Evolutionary conservation across 2,329 filamentous ascomycete species (phyloP).

Genomic region (Diplodia mutila): DNA sequence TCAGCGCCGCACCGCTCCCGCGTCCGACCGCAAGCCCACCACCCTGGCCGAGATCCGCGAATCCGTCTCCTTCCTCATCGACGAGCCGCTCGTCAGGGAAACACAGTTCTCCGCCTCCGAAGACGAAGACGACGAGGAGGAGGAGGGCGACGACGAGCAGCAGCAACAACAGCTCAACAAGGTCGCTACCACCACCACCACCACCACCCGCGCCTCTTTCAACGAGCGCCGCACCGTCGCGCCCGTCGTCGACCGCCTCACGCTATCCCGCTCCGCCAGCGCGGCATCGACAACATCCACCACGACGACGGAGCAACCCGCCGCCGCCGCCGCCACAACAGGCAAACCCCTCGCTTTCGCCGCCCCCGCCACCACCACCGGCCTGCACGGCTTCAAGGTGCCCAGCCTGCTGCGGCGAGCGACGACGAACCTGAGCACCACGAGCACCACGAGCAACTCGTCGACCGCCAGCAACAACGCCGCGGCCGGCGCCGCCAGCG

Average conservation of each 20-base stretch:
- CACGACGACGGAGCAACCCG: background rate
- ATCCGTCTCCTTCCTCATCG: constrained; percentile 80
- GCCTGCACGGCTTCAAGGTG: constrained; percentile 61
- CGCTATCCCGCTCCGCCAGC: constrained; percentile 60
- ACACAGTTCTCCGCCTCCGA: constrained; percentile 51
- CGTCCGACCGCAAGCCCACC: constrained; percentile 64
- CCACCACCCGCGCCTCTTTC: constrained; percentile 38
- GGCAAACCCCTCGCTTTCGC: constrained; percentile 59
- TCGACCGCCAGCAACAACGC: constrained; percentile 32
- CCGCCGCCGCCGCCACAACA: too few relatives aligned
- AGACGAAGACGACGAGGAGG: constrained; percentile 53
- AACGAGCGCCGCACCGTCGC: constrained; percentile 39
- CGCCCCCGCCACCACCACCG: constrained; percentile 45
- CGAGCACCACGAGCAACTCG: constrained; percentile 6
- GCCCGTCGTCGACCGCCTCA: constrained; percentile 72
- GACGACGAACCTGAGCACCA: constrained; percentile 58
- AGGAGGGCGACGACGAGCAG: constrained; percentile 52
- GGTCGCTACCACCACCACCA: constrained; percentile 25
- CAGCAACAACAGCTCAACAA: constrained; percentile 35
- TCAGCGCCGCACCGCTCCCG: constrained; percentile 61
- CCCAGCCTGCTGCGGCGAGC: constrained; percentile 73
- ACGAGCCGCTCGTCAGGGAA: constrained; percentile 64
- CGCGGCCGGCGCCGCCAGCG: constrained; percentile 40
- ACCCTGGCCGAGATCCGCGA: constrained; percentile 81
- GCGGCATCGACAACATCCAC: constrained; percentile 29